These are phyloP conservation scores for Fusarium protoensiforme DNA, from an alignment of 2,329 filamentous ascomycete genomes.

Conservation along the genomic window DNA sequence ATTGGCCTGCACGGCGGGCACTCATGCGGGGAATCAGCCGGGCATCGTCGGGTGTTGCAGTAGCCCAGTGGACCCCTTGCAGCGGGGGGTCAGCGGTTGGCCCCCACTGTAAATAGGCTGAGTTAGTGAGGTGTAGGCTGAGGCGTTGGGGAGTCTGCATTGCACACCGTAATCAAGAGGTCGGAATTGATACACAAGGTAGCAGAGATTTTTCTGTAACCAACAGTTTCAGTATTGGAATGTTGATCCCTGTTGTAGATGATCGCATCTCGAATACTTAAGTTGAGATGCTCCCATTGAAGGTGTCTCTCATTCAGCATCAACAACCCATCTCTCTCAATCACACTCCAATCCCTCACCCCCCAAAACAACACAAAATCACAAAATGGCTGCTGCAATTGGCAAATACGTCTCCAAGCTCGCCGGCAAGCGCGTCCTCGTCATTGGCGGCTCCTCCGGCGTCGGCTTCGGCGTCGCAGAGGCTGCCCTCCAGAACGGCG, in stretches of 20 bases:
- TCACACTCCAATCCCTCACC: neutral
- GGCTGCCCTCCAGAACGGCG: constrained; percentile 28
- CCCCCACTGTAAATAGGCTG: neutral
- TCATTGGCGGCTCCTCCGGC: constrained; percentile 37
- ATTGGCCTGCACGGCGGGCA: neutral
- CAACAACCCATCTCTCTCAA: neutral
- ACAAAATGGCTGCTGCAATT: constrained; percentile 23
- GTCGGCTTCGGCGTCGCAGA: constrained; percentile 39
- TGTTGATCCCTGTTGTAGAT: neutral
- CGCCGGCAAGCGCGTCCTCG: constrained; percentile 32
- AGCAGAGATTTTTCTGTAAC: neutral
- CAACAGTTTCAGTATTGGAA: neutral
- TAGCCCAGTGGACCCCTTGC: neutral
- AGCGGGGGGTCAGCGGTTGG: neutral
- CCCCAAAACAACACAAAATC: neutral
- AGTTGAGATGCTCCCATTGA: neutral
- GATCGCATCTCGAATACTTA: neutral
- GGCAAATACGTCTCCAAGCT: constrained; percentile 35
- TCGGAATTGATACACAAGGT: neutral
- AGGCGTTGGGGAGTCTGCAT: neutral
- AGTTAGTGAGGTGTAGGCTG: neutral
- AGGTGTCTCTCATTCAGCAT: neutral
- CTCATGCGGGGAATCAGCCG: constrained; percentile 1
- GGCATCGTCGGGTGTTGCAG: neutral
- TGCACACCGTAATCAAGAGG: neutral